Conservation (phyloP, 176 grass and related monocot genomes). For the Bothriochloa decipiens region DNA sequence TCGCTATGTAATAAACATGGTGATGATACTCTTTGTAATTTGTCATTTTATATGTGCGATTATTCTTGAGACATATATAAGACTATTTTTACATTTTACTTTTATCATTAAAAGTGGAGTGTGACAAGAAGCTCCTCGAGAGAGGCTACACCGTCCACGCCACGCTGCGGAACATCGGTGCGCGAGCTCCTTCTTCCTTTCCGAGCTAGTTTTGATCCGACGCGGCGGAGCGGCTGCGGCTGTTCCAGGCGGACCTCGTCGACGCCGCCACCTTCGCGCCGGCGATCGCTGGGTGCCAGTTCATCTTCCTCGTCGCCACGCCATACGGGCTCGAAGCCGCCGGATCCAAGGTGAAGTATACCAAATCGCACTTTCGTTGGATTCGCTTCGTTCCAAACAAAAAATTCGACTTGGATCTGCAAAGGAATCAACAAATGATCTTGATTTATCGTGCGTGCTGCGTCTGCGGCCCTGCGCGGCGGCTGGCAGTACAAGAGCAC, state of each 20-base stretch:
- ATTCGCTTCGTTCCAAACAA: too few relatives aligned
- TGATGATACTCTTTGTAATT: too few relatives aligned
- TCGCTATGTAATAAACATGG: too few relatives aligned
- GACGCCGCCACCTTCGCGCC: slow-evolving; percentile 57
- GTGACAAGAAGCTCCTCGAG: slow-evolving; percentile 56
- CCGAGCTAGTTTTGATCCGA: background rate
- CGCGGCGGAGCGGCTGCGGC: slow-evolving; percentile 40
- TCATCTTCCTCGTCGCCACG: slow-evolving; percentile 74
- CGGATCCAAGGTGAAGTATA: slow-evolving; percentile 40
- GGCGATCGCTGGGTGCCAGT: slow-evolving; percentile 58
- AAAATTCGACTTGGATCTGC: too few relatives aligned
- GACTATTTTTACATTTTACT: too few relatives aligned
- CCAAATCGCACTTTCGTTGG: background rate
- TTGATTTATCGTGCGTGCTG: background rate
- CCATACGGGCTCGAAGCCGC: slow-evolving; percentile 20
- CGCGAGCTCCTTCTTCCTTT: background rate
- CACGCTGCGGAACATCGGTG: slow-evolving; percentile 41
- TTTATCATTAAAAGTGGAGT: too few relatives aligned
- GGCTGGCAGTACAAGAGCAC: slow-evolving; percentile 54
- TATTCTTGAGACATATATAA: too few relatives aligned
- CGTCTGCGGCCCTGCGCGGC: background rate
- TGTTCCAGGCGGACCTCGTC: slow-evolving; percentile 69
- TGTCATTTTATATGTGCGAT: too few relatives aligned
- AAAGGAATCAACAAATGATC: too few relatives aligned
- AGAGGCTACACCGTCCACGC: slow-evolving; percentile 46